A percentile compares a stretch with the other conserved stretches of the same genome.
phyloP scores from a whole-genome alignment of 2,329 filamentous ascomycete species.

The Colletotrichum camelliae region DNA sequence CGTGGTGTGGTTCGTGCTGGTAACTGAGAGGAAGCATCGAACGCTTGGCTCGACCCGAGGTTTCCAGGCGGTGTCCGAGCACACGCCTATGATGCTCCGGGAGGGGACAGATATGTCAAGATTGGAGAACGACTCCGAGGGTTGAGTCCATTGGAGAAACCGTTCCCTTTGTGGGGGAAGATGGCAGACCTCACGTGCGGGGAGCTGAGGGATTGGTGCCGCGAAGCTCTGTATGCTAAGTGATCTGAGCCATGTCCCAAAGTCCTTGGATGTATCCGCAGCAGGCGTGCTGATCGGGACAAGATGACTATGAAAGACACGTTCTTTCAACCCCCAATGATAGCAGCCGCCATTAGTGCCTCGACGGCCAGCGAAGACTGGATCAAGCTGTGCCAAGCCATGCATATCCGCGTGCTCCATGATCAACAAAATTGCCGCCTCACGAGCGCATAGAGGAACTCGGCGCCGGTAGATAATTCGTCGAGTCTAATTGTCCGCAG shows the following conservation, averaged over 20 bases:
- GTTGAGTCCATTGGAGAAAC: neutral
- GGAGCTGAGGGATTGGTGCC: neutral
- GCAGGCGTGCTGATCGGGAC: neutral
- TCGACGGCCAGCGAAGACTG: neutral
- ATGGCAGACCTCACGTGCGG: neutral
- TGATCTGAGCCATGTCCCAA: neutral
- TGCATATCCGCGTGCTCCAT: neutral
- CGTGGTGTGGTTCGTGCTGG: neutral
- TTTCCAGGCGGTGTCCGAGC: neutral
- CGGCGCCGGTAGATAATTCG: neutral
- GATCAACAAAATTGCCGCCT: neutral
- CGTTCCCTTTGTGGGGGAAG: neutral
- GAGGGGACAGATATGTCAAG: neutral
- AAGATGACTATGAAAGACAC: neutral
- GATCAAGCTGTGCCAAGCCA: neutral
- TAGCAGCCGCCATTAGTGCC: neutral
- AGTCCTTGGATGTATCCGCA: neutral
- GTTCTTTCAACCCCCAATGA: neutral
- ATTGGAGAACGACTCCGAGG: neutral
- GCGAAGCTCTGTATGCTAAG: neutral
- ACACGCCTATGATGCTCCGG: neutral
- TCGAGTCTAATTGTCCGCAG: neutral
- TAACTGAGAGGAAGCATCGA: neutral
- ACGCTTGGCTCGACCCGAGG: neutral
- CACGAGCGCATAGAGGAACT: neutral